phyloP scores from a whole-genome alignment of 257 asterid genomes.

The Solanum infundibuliforme region DNA sequence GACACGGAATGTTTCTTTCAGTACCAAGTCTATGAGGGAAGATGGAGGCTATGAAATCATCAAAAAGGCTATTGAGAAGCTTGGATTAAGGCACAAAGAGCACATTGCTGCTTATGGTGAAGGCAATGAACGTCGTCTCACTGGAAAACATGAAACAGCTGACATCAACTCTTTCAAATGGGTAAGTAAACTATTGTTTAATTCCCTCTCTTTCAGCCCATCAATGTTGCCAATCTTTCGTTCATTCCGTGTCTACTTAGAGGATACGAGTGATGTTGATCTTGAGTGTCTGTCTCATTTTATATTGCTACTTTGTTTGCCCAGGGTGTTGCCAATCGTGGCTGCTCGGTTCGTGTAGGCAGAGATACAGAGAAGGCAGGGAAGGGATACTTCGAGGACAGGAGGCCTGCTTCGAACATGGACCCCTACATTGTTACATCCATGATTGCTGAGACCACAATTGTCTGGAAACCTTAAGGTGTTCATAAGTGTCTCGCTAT shows the following conservation, averaged over 20 bases:
- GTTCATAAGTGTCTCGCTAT: background rate
- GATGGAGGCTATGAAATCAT: conserved; percentile 73
- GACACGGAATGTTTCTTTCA: conserved; percentile 8
- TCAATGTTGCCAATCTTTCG: background rate
- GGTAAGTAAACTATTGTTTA: conserved; percentile 22
- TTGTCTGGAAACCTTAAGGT: conserved; percentile 41
- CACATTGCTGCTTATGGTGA: conserved; percentile 94
- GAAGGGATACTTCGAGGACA: conserved; percentile 89
- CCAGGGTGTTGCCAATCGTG: conserved; percentile 96
- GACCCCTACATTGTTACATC: conserved; percentile 86
- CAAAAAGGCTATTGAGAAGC: conserved; percentile 81
- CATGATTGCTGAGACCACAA: conserved; percentile 90
- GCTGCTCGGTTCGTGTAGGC: conserved; percentile 85
- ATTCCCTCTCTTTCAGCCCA: background rate
- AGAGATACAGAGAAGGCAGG: conserved; percentile 88
- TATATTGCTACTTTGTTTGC: background rate
- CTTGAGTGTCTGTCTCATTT: background rate
- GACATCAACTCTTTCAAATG: conserved; percentile 62
- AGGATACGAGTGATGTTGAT: background rate
- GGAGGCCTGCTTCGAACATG: conserved; percentile 96
- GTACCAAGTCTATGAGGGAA: conserved; percentile 81
- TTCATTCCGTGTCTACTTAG: background rate
- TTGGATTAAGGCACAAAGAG: conserved; percentile 65
- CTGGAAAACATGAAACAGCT: conserved; percentile 89
- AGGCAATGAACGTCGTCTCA: conserved; percentile 91